phyloP scores from a whole-genome alignment of 352 stramenopile species.

The Hyaloperonospora brassicae region DNA sequence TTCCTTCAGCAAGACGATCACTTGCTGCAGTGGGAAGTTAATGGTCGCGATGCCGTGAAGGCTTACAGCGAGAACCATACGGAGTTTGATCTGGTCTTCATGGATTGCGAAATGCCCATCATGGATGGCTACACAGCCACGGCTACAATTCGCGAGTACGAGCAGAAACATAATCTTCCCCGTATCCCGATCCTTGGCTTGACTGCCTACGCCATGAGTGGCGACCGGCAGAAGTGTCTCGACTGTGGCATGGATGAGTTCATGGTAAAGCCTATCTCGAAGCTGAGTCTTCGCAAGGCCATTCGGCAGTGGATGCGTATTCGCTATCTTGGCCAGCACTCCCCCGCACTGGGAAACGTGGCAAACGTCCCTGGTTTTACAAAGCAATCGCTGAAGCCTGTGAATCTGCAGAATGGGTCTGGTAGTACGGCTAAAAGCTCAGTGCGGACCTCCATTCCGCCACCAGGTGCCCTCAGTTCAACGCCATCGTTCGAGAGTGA shows the following conservation, averaged over 20 bases:
- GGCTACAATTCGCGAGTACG: constrained; percentile 49
- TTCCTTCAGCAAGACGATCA: constrained; percentile 69
- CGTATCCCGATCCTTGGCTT: constrained; percentile 61
- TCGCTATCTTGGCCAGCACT: constrained; percentile 38
- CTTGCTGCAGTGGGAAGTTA: constrained; percentile 62
- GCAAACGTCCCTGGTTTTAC: too few relatives aligned
- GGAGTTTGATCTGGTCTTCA: constrained; percentile 65
- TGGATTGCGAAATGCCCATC: constrained; percentile 83
- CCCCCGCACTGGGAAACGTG: neutral
- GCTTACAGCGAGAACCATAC: constrained; percentile 41
- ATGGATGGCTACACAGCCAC: constrained; percentile 75
- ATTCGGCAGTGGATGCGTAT: constrained; percentile 64
- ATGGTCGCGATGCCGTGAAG: constrained; percentile 55
- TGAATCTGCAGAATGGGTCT: too few relatives aligned
- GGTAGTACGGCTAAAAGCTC: too few relatives aligned
- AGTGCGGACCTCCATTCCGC: too few relatives aligned
- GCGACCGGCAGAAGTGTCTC: constrained; percentile 69
- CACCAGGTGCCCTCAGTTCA: too few relatives aligned
- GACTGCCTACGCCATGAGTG: constrained; percentile 69
- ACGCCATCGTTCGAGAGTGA: constrained; percentile 26
- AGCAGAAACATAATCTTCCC: constrained; percentile 44
- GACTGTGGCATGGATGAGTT: constrained; percentile 68
- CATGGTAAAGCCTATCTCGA: constrained; percentile 74
- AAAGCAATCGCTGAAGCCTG: too few relatives aligned
- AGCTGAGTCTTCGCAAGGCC: constrained; percentile 47